phyloP scores from a whole-genome alignment of 2,329 filamentous ascomycete genomes.

The Colletotrichum tanaceti region DNA sequence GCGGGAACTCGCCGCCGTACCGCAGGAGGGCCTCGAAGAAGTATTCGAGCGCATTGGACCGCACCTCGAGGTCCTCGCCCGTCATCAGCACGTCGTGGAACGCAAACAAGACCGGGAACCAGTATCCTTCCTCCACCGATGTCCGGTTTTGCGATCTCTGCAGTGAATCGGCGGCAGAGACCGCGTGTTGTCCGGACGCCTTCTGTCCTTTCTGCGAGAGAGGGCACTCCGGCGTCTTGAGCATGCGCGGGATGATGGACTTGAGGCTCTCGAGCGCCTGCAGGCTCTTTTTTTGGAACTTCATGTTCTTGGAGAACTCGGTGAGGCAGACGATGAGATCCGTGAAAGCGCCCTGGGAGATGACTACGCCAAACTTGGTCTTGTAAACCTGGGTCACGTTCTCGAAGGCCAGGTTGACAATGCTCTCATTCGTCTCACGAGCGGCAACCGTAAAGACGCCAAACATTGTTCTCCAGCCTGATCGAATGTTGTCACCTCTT shows the following conservation, averaged over 20 bases:
- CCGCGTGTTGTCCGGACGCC: conserved; percentile 49
- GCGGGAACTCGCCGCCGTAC: conserved; percentile 90
- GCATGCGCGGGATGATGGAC: conserved; percentile 92
- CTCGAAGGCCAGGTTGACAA: conserved; percentile 96
- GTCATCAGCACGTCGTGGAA: conserved; percentile 99
- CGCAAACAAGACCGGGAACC: conserved; percentile 97
- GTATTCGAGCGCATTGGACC: conserved; percentile 90
- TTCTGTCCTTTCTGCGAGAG: conserved; percentile 73
- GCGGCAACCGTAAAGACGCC: conserved; percentile 97
- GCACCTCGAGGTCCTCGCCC: conserved; percentile 95
- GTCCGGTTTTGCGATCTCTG: conserved; percentile 76
- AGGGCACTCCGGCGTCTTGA: conserved; percentile 94
- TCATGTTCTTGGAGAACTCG: conserved; percentile 98
- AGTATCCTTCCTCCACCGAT: conserved; percentile 95
- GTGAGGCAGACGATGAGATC: conserved; percentile 97
- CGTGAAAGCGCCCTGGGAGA: conserved; percentile 95
- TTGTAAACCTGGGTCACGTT: conserved; percentile 97
- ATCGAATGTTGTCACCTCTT: conserved; percentile 94
- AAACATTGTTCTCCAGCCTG: conserved; percentile 99
- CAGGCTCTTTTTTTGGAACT: conserved; percentile 97
- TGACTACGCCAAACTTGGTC: conserved; percentile 93
- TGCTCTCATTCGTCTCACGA: conserved; percentile 90
- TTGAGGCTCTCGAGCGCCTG: conserved; percentile 96
- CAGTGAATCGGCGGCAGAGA: conserved; percentile 57
- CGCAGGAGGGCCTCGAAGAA: conserved; percentile 93